Conservation (phyloP, 129 eudicot genomes). For the Flaveria trinervia region DNA sequence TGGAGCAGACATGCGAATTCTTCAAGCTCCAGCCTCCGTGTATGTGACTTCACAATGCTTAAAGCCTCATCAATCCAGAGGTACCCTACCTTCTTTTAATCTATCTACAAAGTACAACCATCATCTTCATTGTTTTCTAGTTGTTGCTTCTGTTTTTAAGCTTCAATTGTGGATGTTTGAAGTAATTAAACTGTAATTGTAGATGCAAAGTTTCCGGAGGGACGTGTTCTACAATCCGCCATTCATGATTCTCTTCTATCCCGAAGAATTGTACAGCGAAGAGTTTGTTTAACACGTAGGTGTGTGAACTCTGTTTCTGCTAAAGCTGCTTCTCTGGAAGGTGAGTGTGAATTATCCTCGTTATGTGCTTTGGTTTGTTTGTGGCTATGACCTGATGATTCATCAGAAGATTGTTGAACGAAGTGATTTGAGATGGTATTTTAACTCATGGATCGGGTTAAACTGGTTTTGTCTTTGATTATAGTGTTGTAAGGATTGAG, state of each 20-base stretch:
- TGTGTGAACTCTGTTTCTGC: conserved; percentile 37
- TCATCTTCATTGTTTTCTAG: not conserved
- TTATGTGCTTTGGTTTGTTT: conserved; percentile 10
- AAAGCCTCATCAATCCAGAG: conserved; percentile 37
- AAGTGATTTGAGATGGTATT: not conserved
- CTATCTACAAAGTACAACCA: conserved; percentile 9
- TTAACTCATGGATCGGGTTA: not conserved
- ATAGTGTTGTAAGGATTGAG: not conserved
- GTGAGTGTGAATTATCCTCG: conserved; percentile 36
- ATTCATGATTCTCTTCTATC: conserved; percentile 30
- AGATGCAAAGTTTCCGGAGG: conserved; percentile 30
- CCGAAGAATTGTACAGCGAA: conserved; percentile 34
- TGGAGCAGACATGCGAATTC: conserved; percentile 46
- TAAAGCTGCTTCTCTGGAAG: conserved; percentile 71
- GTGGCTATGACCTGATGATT: not conserved
- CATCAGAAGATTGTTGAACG: not conserved
- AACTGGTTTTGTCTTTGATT: not conserved
- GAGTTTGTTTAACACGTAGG: conserved; percentile 31
- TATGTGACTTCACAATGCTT: conserved; percentile 49
- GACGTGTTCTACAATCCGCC: conserved; percentile 31
- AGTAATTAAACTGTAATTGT: not conserved
- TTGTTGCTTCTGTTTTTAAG: conserved; percentile 3
- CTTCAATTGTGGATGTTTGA: not conserved
- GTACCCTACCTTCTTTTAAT: conserved; percentile 13
- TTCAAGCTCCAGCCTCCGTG: conserved; percentile 56